phyloP scores from a whole-genome alignment of 2,329 filamentous ascomycete genomes.

The Fusarium vanettenii region DNA sequence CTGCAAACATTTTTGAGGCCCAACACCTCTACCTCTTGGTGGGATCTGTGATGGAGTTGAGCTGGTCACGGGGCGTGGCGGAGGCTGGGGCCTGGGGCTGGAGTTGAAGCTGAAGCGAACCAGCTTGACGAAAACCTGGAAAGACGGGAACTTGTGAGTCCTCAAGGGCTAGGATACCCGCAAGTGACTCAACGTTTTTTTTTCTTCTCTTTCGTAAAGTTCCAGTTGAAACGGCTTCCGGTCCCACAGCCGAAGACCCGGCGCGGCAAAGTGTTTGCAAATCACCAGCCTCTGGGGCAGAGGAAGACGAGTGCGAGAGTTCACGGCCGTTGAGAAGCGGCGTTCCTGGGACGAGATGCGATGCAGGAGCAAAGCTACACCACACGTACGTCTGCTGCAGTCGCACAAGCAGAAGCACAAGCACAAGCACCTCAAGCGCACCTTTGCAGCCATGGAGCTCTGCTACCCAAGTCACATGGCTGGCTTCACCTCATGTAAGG shows the following conservation, averaged over 20 bases:
- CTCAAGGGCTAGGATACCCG: conserved; percentile 25
- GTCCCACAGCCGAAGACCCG: conserved; percentile 36
- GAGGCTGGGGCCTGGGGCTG: conserved; percentile 29
- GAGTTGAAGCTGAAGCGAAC: conserved; percentile 2
- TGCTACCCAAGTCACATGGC: conserved; percentile 33
- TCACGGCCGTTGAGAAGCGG: conserved; percentile 25
- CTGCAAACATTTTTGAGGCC: conserved; percentile 3
- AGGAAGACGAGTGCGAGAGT: conserved; percentile 12
- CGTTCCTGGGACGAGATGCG: conserved; percentile 24
- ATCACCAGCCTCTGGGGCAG: conserved; percentile 17
- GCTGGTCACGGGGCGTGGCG: conserved; percentile 4
- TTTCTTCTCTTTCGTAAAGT: conserved; percentile 12
- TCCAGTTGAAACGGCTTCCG: conserved; percentile 33
- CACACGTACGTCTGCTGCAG: conserved; percentile 14
- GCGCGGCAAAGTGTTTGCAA: conserved; percentile 21
- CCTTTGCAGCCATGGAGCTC: conserved; percentile 12
- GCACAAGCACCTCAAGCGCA: conserved; percentile 11
- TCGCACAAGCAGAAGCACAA: conserved; percentile 1
- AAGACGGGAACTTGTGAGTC: conserved; percentile 1
- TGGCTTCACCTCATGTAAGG: conserved; percentile 16
- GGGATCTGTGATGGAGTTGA: neutral
- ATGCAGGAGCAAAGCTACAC: conserved; percentile 33
- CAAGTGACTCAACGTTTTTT: conserved; percentile 34
- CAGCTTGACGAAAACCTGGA: neutral
- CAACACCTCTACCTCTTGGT: neutral